phyloP scores from a whole-genome alignment of 352 stramenopile species.

The Bremia lactucae region DNA sequence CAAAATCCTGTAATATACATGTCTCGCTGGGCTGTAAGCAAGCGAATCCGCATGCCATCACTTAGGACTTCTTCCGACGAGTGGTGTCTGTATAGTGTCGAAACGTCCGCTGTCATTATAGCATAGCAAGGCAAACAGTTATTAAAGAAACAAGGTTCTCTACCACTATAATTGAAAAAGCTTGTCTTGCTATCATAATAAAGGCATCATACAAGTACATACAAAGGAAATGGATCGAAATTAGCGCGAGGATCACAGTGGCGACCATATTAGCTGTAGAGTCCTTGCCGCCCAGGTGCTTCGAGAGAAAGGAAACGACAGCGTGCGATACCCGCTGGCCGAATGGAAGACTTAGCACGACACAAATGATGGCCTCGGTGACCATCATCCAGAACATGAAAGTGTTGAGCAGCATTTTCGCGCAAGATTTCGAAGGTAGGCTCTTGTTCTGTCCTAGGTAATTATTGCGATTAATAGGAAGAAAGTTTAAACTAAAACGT shows the following conservation, averaged over 20 bases:
- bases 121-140: constrained; percentile 11
- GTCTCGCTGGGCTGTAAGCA: constrained; percentile 67
- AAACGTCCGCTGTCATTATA: constrained; percentile 45
- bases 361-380: constrained; percentile 31
- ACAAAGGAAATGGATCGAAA: constrained; percentile 70
- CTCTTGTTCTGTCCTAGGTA: neutral
- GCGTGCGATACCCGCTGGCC: constrained; percentile 43
- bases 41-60: constrained; percentile 70
- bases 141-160: too few relatives aligned
- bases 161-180: too few relatives aligned
- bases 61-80: constrained; percentile 37
- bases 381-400: constrained; percentile 49
- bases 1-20: constrained; percentile 85
- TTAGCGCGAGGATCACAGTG: constrained; percentile 42
- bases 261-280: constrained; percentile 33
- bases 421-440: neutral
- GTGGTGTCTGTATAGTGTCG: constrained; percentile 63
- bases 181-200: too few relatives aligned
- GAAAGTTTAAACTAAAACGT: too few relatives aligned
- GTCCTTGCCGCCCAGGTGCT: constrained; percentile 31
- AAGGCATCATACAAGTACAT: too few relatives aligned
- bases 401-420: constrained; percentile 43
- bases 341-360: constrained; percentile 43
- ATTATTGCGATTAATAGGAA: too few relatives aligned
- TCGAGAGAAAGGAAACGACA: constrained; percentile 48